Percentiles rank a stretch among this genome's conserved stretches.
These are phyloP conservation scores for Phytophthora pseudosyringae DNA, from an alignment of 352 stramenopile genomes.

Conservation along the genomic window DNA sequence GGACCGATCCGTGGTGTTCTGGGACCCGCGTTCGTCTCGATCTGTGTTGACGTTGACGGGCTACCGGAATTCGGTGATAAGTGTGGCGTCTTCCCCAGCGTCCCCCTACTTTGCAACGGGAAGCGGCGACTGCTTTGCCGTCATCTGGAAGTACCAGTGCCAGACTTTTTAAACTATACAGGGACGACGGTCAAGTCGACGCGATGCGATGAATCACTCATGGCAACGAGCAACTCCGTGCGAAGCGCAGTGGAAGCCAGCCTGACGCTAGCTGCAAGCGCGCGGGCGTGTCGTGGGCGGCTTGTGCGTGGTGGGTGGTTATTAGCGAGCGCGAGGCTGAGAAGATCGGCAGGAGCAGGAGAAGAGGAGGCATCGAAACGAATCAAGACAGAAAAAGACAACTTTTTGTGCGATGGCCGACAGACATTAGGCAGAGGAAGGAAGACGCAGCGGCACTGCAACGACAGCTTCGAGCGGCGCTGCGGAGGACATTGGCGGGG, in stretches of 20 bases:
- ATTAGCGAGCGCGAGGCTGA: slow-evolving; percentile 30
- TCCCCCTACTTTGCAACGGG: slow-evolving; percentile 88
- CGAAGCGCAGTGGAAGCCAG: slow-evolving; percentile 34
- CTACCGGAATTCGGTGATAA: slow-evolving; percentile 90
- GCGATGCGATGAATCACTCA: slow-evolving; percentile 28
- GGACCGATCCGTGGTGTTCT: slow-evolving; percentile 88
- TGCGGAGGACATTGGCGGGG: slow-evolving; percentile 25
- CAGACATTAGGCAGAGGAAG: slow-evolving; percentile 36
- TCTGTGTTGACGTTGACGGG: slow-evolving; percentile 84
- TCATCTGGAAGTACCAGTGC: slow-evolving; percentile 90
- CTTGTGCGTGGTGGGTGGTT: slow-evolving; percentile 18
- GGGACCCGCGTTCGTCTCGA: slow-evolving; percentile 82
- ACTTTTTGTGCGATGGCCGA: slow-evolving; percentile 44
- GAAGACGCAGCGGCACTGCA: slow-evolving; percentile 13
- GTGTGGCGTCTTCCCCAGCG: slow-evolving; percentile 81
- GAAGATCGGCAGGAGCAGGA: slow-evolving; percentile 23
- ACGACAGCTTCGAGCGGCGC: slow-evolving; percentile 10
- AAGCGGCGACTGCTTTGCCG: slow-evolving; percentile 85
- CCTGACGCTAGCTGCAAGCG: slow-evolving; percentile 31
- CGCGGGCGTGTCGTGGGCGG: slow-evolving; percentile 2
- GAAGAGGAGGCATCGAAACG: slow-evolving; percentile 36
- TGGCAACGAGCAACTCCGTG: slow-evolving; percentile 7
- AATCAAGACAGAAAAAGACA: slow-evolving; percentile 39
- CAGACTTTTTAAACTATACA: slow-evolving; percentile 89
- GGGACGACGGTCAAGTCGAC: slow-evolving; percentile 33